Evolutionary conservation across 1,284 basidiomycete genomes (phyloP).

Genomic region (Mycena sp.): DNA sequence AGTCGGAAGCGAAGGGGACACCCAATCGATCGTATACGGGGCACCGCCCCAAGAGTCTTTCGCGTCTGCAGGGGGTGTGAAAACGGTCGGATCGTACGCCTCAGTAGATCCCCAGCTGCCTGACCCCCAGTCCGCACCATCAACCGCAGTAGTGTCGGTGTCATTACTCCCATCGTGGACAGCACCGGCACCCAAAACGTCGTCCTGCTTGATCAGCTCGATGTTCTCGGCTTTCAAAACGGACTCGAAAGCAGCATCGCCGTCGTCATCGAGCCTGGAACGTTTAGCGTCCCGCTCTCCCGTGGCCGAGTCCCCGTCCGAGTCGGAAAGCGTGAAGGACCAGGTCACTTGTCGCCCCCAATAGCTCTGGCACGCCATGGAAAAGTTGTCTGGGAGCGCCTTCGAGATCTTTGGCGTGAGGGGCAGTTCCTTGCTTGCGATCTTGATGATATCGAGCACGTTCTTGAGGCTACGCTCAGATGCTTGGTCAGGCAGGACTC

Average conservation of each 20-base stretch:
- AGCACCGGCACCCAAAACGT: background rate
- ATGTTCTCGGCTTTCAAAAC: background rate
- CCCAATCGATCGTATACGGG: background rate
- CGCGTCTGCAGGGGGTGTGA: background rate
- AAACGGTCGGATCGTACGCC: too few relatives aligned
- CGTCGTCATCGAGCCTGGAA: background rate
- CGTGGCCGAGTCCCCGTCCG: too few relatives aligned
- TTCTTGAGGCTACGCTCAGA: conserved; percentile 53
- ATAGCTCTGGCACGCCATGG: conserved; percentile 53
- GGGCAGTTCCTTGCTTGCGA: conserved; percentile 66
- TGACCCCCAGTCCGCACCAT: too few relatives aligned
- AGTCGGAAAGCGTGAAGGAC: background rate
- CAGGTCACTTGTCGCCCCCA: conserved; percentile 53
- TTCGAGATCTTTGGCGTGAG: conserved; percentile 62
- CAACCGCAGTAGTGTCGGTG: too few relatives aligned
- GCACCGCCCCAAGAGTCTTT: background rate
- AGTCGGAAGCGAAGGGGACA: background rate
- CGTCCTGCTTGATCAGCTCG: background rate
- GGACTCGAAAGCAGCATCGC: background rate
- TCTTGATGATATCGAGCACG: conserved; percentile 58
- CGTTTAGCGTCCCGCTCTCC: background rate
- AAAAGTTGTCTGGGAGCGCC: conserved; percentile 63
- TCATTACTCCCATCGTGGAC: background rate
- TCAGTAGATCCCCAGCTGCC: too few relatives aligned
- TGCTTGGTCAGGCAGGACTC: conserved; percentile 56